Percentiles rank a stretch among this genome's conserved stretches.
phyloP scores from a whole-genome alignment of 2,329 filamentous ascomycete species.

The Aspergillus uvarum region DNA sequence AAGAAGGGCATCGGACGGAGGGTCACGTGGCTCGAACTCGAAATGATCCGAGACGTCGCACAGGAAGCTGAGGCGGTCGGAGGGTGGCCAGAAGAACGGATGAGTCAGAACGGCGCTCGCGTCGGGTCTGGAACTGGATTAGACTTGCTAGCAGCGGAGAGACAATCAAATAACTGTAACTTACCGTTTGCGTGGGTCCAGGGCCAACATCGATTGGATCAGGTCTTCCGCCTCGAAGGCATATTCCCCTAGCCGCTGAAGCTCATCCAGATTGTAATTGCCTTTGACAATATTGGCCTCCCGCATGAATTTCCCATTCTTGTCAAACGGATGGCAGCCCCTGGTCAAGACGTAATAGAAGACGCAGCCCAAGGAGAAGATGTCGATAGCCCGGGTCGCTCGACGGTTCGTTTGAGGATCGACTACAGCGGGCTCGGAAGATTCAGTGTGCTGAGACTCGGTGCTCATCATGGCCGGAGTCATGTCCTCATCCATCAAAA shows the following conservation, averaged over 20 bases:
- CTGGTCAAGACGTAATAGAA: slow-evolving; percentile 98
- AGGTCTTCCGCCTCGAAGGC: slow-evolving; percentile 84
- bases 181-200: slow-evolving; percentile 61
- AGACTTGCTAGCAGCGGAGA: slow-evolving; percentile 8
- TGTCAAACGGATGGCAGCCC: slow-evolving; percentile 89
- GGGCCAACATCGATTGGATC: slow-evolving; percentile 74
- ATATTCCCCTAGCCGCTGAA: slow-evolving; percentile 77
- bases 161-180: slow-evolving; percentile 13
- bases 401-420: slow-evolving; percentile 65
- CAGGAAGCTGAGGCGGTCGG: slow-evolving; percentile 87
- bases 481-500: slow-evolving; percentile 76
- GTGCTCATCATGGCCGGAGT: slow-evolving; percentile 38
- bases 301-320: slow-evolving; percentile 89
- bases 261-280: slow-evolving; percentile 67
- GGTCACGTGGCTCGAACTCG: slow-evolving; percentile 85
- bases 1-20: slow-evolving; percentile 66
- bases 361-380: slow-evolving; percentile 95
- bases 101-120: slow-evolving; percentile 82
- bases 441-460: slow-evolving; percentile 43
- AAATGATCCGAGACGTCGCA: slow-evolving; percentile 96
- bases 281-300: slow-evolving; percentile 97
- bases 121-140: slow-evolving; percentile 53
- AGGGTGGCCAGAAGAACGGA: slow-evolving; percentile 93
- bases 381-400: slow-evolving; percentile 93
- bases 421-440: slow-evolving; percentile 53